A percentile compares a stretch with the other conserved stretches of the same genome.
These are phyloP conservation scores for Basipetospora chlamydospora DNA, from an alignment of 2,329 filamentous ascomycete species.

Conservation along the genomic window DNA sequence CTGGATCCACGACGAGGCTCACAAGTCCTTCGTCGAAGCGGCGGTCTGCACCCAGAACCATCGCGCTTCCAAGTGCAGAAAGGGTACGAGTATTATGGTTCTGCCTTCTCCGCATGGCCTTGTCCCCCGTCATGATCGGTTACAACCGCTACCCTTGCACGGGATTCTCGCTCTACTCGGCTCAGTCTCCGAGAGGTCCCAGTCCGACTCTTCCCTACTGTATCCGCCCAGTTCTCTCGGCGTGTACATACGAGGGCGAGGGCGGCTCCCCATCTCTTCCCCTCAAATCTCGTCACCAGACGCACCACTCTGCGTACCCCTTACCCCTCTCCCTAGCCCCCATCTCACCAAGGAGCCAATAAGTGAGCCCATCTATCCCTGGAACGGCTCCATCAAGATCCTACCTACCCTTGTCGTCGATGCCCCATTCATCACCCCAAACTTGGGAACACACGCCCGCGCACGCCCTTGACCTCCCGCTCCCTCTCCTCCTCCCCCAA, in stretches of 20 bases:
- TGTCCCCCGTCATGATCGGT: slow-evolving; percentile 1
- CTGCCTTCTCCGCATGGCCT: no score
- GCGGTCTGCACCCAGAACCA: no score
- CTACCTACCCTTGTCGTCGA: neutral
- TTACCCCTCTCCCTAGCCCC: neutral
- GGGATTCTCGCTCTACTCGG: slow-evolving; percentile 3
- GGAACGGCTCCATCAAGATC: neutral
- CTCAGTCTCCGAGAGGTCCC: slow-evolving; percentile 3
- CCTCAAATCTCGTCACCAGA: neutral
- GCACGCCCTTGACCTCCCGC: no score
- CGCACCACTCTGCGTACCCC: no score
- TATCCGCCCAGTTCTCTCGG: neutral
- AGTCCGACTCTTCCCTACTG: neutral
- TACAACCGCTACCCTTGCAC: neutral
- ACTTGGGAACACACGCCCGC: no score
- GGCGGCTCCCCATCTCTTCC: neutral
- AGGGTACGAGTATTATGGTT: no score
- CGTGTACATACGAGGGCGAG: no score
- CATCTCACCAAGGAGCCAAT: neutral
- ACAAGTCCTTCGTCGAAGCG: no score
- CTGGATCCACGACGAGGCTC: no score
- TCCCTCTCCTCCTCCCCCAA: no score
- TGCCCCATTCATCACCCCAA: neutral
- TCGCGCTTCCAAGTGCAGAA: no score
- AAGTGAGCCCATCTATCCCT: no score